These are phyloP conservation scores for Candida railenensis DNA, from an alignment of 805 yeast genomes.

Conservation along the genomic window DNA sequence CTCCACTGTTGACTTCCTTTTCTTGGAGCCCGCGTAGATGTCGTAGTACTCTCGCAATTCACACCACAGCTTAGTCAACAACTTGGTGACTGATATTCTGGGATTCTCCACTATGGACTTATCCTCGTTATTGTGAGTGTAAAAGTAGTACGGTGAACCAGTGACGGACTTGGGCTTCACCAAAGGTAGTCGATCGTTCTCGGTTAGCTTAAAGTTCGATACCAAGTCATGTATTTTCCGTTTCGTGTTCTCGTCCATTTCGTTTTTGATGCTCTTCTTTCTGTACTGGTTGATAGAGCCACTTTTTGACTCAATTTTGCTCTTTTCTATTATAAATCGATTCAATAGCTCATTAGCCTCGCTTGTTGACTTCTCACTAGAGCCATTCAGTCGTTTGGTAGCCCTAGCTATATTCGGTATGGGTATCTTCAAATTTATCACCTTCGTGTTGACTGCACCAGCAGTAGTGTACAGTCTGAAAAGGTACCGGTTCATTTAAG, in stretches of 20 bases:
- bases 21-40: slow-evolving; percentile 45
- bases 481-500: not conserved
- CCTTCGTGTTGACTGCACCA: not conserved
- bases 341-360: not conserved
- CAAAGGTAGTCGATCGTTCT: slow-evolving; percentile 11
- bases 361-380: not conserved
- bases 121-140: slow-evolving; percentile 22
- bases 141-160: slow-evolving; percentile 23
- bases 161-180: slow-evolving; percentile 13
- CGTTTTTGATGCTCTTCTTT: not conserved
- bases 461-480: not conserved
- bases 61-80: slow-evolving; percentile 66
- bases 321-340: not conserved
- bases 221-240: not conserved
- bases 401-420: not conserved
- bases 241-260: not conserved
- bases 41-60: slow-evolving; percentile 58
- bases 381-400: not conserved
- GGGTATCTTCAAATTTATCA: not conserved
- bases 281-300: not conserved
- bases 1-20: slow-evolving; percentile 28
- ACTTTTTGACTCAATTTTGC: not conserved
- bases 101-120: slow-evolving; percentile 22
- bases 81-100: slow-evolving; percentile 57
- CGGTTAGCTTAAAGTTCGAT: not conserved